Evolutionary conservation across 176 grass and related monocot species (phyloP), one percentile per base, ranked within the genome.

Genomic region (Oryza rufipogon): DNA sequence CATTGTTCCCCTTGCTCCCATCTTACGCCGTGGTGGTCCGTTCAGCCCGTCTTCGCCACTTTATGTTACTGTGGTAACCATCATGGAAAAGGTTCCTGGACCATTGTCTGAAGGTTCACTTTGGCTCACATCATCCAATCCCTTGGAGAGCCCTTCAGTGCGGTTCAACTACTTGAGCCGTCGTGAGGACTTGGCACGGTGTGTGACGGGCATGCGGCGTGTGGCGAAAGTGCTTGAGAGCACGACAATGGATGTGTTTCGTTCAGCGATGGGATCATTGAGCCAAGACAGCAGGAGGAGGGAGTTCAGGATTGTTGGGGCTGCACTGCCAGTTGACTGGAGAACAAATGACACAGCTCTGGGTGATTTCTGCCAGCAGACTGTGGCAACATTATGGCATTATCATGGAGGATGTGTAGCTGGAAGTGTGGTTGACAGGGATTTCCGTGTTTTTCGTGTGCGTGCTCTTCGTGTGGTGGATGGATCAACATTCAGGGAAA

Each of bases 151-250:
- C 61, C 95, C 95, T 0, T 64, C 80, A 0, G 86, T 92, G 36
- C 88, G 88, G 19, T 97, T 97, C 86, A 94, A 97, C 84, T 97
- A 97, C 79, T 89, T 97, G 68, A 84, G 90, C 47, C 79, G 83
- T 13, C 88, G 74, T 0, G 83, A 88, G 84, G 88, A 92, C 77
- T 30, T 94, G 45, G 90, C 87, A 11, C 83, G 85, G 7, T 97
- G 92, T 7, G 71, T 94, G 11, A 56, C 66, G 32, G 92, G 95
- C 19, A 71, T 97, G 47, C 87, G 95, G 12, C 87, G 71, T 6
- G 86, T 97, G 41, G 90, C 88, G 2, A 75, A 89, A 36, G 78
- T 97, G 49, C 85, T 97, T 19, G 73, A 92, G 80, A 77, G 86
- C 68, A 81, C 86, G 82, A 81, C 92, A 5, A 88, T 94, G 92